Base-by-base conservation (phyloP, 495 filamentous ascomycete species). In the Chaetomium cochliodes region DNA sequence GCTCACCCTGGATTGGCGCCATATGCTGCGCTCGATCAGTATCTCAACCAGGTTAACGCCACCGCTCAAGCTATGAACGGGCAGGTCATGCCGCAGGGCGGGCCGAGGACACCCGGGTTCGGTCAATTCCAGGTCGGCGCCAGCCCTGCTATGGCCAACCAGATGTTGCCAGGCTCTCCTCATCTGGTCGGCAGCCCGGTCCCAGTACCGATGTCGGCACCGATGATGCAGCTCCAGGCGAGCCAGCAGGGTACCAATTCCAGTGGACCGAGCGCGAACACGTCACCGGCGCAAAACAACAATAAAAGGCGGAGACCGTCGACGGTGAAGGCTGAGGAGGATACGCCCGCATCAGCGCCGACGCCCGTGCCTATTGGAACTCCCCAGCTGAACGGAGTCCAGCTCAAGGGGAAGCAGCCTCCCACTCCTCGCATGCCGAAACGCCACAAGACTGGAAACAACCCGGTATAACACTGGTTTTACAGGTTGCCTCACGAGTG, bases 231-330 rank as follows among this genome's bases (percentile, higher is more conserved):
- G 39, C 76, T 85, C 22, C 88, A 90, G 66, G 89, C 87, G 62
- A 90, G 87, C 68, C 87, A 90, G 73, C 88, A 90, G 68, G 87
- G 88, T 33, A 85, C 84, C 41, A 84, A 80, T 64, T 88, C 83
- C n/a, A 87, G 87, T 65, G 89, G 84, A 0, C 86, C 86, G 3
- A 93, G 90, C 68, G 88, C 90, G 8, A 96, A 91, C 72, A 93
- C 92, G 4, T 96, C 92, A 59, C 92, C 92, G 12, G 90, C 88
- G 60, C 86, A 88, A 39, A 87, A 83, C 53, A 87, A 82, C 55
- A 89, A 88, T 72, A 93, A 94, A 77, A 86, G 91, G 63, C 82
- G 92, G 62, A 80, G 91, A 47, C 80, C 87, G 12, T 92, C 90
- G 64, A 85, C 85, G 5, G 89, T 93, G 56, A 94, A 96, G 78